A percentile compares a stretch with the other conserved stretches of the same genome.
These are phyloP conservation scores for Malassezia arunalokei DNA, from an alignment of 1,284 basidiomycete species.

Conservation along the genomic window DNA sequence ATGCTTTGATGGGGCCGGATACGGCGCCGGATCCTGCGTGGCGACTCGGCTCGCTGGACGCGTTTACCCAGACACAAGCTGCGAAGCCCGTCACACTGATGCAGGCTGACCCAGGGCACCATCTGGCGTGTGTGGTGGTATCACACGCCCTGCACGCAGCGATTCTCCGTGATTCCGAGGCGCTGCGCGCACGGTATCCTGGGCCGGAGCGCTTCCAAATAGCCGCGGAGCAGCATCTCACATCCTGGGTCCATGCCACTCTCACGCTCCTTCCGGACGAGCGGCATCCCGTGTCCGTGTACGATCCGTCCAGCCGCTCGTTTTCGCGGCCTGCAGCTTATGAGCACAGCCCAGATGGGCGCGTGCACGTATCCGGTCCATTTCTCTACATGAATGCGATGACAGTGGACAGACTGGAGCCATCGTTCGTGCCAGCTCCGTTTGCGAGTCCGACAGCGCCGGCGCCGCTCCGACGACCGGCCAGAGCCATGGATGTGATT, in stretches of 20 bases:
- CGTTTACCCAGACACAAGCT: neutral
- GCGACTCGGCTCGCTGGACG: slow-evolving; percentile 7
- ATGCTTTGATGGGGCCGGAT: slow-evolving; percentile 49
- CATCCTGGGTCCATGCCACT: slow-evolving; percentile 59
- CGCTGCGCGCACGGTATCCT: slow-evolving; percentile 58
- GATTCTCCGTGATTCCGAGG: slow-evolving; percentile 56
- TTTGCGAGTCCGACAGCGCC: slow-evolving; percentile 41
- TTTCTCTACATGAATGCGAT: slow-evolving; percentile 71
- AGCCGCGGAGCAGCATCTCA: slow-evolving; percentile 64
- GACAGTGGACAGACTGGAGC: slow-evolving; percentile 71
- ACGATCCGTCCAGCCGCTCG: slow-evolving; percentile 51
- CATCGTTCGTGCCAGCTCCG: slow-evolving; percentile 63
- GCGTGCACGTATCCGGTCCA: slow-evolving; percentile 50
- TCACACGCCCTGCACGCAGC: slow-evolving; percentile 66
- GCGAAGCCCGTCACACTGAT: neutral
- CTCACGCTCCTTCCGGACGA: slow-evolving; percentile 52
- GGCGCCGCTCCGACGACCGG: slow-evolving; percentile 20
- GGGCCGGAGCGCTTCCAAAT: slow-evolving; percentile 73
- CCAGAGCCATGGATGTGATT: slow-evolving; percentile 59
- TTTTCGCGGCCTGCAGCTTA: slow-evolving; percentile 47
- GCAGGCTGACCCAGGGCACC: neutral
- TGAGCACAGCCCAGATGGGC: neutral
- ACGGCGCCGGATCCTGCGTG: neutral
- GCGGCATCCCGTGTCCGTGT: slow-evolving; percentile 50
- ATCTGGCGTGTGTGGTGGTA: slow-evolving; percentile 48